Evolutionary conservation across 345 rosid genomes (phyloP), one percentile per base, ranked within the genome.

Genomic region (Pugionium dolabratum): DNA sequence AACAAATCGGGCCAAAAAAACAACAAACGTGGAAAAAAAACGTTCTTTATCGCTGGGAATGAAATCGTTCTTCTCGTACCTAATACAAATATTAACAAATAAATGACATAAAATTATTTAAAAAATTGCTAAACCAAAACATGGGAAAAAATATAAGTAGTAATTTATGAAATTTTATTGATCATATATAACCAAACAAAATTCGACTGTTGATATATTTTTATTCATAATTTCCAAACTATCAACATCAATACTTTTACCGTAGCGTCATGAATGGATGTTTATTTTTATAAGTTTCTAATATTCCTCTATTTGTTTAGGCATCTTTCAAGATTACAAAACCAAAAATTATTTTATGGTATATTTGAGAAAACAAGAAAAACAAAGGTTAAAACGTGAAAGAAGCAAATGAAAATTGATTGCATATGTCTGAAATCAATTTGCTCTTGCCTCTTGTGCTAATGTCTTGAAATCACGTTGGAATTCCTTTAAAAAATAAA

Each of bases 21-120:
- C 11, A 48, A 26, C 7, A 29, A 41, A 33, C 30, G 18, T 42
- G 8, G 59, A 41, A 30, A 70, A 52, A 43, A 34, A 18, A 48
- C 41, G 67, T 60, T 70, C 27, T 46, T 53, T 61, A n/a, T 2
- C 35, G 49, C 30, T 36, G 72, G 61, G 33, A 62, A 70, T 36
- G 32, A 70, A 70, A 70, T 68, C 62, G 55, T n/a, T 54, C 62
- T 53, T 70, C 54, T 48, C 62, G 67, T 61, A 61, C 27, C 33
- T 35, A 52, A n/a, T 46, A 52, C 54, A 30, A n/a, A 18, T 48
- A 48, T 44, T 43, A 11, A 56, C 40, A 6, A 50, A 51, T 50
- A 1, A 52, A 7, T 45, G 18, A 18, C 18, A 18, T 18, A 18
- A n/a, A n/a, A n/a, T n/a, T n/a, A n/a, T n/a, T n/a, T n/a, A n/a